Base-by-base conservation (phyloP, 805 yeast genomes). In the Lipomyces orientalis region DNA sequence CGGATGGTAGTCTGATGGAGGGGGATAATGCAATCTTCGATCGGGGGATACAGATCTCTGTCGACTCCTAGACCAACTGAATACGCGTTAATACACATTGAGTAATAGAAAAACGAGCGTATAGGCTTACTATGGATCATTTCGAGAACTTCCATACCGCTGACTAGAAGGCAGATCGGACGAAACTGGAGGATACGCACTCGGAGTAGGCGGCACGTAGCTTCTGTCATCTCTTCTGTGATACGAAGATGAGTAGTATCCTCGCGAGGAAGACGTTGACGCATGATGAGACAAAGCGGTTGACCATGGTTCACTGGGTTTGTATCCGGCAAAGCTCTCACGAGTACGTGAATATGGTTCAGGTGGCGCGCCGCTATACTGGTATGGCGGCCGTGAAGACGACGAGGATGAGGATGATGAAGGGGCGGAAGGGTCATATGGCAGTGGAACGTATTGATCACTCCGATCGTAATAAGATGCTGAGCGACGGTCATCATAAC, bases 1-100 rank as follows among this genome's bases (percentile, higher is more conserved):
- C 10, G 61, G 37, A n/a, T 43, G 60, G 34, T 59, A 46, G 34
- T 25, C 60, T 8, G 43, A 61, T 8, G 58, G n/a, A 12, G 37
- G 60, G n/a, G 33, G 29, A 37, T 64, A 58, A 22, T 49, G 43
- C 14, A 39, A 54, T 10, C 67, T 58, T 2, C 71, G 66, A 16
- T 67, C 71, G 1, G 71, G 71, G 12, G 71, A 67, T 19, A 64
- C 64, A 2, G 71, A 67, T 2, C 71, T 46, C 33, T 67, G 71
- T 7, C 71, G 66, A 25, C 58, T 35, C 29, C 67, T 51, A 49
- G 35, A 55, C 34, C 22, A 43, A 8, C 49, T 43, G 49, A 6
- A 43, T 7, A n/a, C 22, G 2, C n/a, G n/a, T 43, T 43, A 43
- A 43, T 43, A 43, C 2, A 2, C 8, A 16, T n/a, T 16, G 9